Evolutionary conservation across 345 rosid species (phyloP).

Genomic region (Dimocarpus longan): DNA sequence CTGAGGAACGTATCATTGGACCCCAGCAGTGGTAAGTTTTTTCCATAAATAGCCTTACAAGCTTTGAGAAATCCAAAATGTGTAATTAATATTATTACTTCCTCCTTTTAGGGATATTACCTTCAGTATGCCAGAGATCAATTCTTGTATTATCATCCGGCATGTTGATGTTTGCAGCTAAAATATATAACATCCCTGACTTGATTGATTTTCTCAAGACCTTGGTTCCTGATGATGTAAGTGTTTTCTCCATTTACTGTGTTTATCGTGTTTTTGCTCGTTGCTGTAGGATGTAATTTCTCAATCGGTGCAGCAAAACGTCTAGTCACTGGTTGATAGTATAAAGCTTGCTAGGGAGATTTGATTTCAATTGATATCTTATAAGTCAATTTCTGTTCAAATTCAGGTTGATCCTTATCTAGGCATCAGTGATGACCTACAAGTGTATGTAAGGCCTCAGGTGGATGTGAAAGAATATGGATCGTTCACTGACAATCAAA

Average conservation of each 20-base stretch:
- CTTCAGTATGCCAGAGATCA: constrained; percentile 63
- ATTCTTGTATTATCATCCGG: constrained; percentile 56
- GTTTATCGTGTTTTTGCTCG: background rate
- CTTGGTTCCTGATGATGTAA: constrained; percentile 58
- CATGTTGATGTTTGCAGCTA: constrained; percentile 81
- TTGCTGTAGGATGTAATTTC: background rate
- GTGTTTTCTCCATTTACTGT: constrained; percentile 27
- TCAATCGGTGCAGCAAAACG: background rate
- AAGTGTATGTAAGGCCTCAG: constrained; percentile 64
- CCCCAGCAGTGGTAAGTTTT: constrained; percentile 52
- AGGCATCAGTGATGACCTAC: constrained; percentile 65
- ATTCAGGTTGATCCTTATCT: constrained; percentile 85
- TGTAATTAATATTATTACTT: constrained; percentile 17
- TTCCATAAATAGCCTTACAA: constrained; percentile 20
- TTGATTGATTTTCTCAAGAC: constrained; percentile 59
- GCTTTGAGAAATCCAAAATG: constrained; percentile 10
- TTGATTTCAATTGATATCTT: background rate
- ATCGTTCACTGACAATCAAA: constrained; percentile 61
- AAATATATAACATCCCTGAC: constrained; percentile 63
- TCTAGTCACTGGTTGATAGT: background rate
- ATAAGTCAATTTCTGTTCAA: background rate
- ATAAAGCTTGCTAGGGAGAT: background rate
- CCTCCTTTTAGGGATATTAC: constrained; percentile 53
- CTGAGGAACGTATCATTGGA: constrained; percentile 62
- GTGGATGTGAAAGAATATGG: constrained; percentile 70